phyloP scores from a whole-genome alignment of 257 asterid species.

The Nicotiana undulata region DNA sequence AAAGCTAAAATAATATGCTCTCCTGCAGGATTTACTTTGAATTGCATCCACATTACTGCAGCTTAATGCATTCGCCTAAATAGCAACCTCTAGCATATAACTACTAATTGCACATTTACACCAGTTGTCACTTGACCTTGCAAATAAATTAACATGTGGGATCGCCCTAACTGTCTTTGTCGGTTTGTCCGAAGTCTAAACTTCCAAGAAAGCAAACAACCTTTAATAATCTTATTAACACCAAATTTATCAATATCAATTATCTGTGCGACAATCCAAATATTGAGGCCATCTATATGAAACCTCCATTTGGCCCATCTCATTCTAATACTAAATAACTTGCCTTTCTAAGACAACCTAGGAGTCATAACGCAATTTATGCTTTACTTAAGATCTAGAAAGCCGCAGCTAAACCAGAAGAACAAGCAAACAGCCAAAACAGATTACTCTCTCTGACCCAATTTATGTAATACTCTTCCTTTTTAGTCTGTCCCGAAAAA shows the following conservation, averaged over 20 bases:
- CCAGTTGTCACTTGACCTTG: not conserved
- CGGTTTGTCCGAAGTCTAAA: not conserved
- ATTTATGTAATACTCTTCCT: too few relatives aligned
- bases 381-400: not conserved
- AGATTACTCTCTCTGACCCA: not conserved
- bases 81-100: not conserved
- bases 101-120: not conserved
- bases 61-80: not conserved
- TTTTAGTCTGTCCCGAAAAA: too few relatives aligned
- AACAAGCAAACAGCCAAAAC: not conserved
- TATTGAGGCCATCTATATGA: not conserved
- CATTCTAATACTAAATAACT: not conserved
- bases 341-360: not conserved
- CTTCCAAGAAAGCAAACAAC: not conserved
- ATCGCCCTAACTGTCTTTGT: not conserved
- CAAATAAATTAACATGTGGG: not conserved
- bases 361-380: not conserved
- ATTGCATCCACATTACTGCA: not conserved
- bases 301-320: not conserved
- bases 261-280: not conserved
- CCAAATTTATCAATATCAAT: not conserved
- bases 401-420: not conserved
- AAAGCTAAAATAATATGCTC: not conserved
- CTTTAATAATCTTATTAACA: not conserved
- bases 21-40: not conserved